These are phyloP conservation scores for Diaporthe citriasiana DNA, from an alignment of 2,329 filamentous ascomycete species.

Conservation along the genomic window DNA sequence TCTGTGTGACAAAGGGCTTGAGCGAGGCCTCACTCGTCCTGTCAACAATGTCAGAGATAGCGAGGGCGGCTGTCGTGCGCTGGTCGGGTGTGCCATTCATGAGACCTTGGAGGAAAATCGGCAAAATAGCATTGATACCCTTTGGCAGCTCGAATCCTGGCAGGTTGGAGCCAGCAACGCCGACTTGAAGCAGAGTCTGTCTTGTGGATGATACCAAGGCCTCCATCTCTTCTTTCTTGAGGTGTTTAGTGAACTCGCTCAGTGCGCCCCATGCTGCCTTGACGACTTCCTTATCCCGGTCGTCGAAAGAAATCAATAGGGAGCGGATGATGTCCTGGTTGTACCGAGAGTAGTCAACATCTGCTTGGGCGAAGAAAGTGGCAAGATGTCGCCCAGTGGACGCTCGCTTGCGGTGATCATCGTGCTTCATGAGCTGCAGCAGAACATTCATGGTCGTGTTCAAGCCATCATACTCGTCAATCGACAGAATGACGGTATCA, in stretches of 20 bases:
- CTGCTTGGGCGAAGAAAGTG: constrained; percentile 85
- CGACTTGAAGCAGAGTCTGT: constrained; percentile 88
- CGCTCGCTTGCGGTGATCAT: constrained; percentile 88
- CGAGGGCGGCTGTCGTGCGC: constrained; percentile 89
- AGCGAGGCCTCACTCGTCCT: constrained; percentile 88
- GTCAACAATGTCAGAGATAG: constrained; percentile 96
- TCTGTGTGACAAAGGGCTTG: constrained; percentile 96
- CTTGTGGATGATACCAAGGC: constrained; percentile 87
- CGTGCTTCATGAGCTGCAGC: constrained; percentile 88
- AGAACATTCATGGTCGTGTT: constrained; percentile 97
- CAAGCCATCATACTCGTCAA: constrained; percentile 95
- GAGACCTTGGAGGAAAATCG: constrained; percentile 96
- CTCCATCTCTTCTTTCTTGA: constrained; percentile 99
- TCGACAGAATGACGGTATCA: constrained; percentile 89
- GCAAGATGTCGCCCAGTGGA: constrained; percentile 84
- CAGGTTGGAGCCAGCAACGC: constrained; percentile 86
- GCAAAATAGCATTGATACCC: constrained; percentile 95
- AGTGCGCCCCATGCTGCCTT: constrained; percentile 92
- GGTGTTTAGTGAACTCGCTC: constrained; percentile 86
- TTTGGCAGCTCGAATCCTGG: constrained; percentile 93
- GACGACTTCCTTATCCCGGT: constrained; percentile 85
- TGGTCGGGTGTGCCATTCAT: constrained; percentile 97
- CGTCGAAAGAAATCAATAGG: constrained; percentile 92
- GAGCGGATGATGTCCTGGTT: constrained; percentile 95
- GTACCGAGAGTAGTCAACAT: constrained; percentile 94